Evolutionary conservation across 2,329 filamentous ascomycete genomes (phyloP), one percentile per base, ranked within the genome.

Genomic region (Fusarium sp.): DNA sequence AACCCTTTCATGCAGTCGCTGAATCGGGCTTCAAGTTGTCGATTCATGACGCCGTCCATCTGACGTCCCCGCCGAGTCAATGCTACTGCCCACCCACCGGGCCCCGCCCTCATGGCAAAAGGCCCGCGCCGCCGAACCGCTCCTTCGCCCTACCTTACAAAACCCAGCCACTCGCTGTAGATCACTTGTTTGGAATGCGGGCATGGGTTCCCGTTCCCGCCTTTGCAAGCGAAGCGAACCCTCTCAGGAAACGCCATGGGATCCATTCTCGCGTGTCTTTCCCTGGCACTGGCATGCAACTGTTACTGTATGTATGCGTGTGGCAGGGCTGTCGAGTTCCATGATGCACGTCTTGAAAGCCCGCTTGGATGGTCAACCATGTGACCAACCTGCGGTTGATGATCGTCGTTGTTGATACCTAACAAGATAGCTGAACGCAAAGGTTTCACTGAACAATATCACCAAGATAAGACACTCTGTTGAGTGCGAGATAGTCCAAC

Each of bases 61-160:
- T 63, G 45, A 35, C 45, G 20, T 50, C 67, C 64, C 61, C 52
- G 68, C 52, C 42, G 52, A 63, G 57, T 71, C 71, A 72, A 69
- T 16, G 52, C 24, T 31, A 18, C 27, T 20, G 27, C 27, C 27
- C 7, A 27, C 27, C 27, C 27, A 6, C 24, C 24, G 24, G 1
- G 24, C 24, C 24, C 24, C 24, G 24, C 24, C 24, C 27, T 69
- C 58, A 47, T 66, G 68, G 56, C 50, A 31, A 37, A 71, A 72
- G 64, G 71, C 61, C 68, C 71, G 64, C 68, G 52, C 69, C 68
- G 71, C 64, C 64, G 52, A 73, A 72, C 71, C 67, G 42, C 56
- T 59, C 58, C 27, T 29, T 34, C 31, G 57, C 63, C 50, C n/a
- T 58, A 29, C 50, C 24, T 14, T 18, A 20, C 34, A 27, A 29